Evolutionary conservation across 768 basidiomycete genomes (phyloP).

Genomic region (Clitopilus passeckerianus): DNA sequence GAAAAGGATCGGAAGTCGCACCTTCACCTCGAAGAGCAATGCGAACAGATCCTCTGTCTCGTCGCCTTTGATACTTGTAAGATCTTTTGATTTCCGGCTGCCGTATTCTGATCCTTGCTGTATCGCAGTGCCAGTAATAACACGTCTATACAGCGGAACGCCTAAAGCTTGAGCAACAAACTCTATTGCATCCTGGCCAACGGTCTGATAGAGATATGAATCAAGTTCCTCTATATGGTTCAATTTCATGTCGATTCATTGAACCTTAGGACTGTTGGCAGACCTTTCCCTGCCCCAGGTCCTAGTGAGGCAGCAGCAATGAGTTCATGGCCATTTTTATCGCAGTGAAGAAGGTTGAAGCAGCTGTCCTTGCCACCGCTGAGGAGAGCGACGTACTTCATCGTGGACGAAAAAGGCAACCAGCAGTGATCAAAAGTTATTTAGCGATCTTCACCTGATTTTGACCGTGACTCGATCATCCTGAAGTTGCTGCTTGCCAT

Average conservation of each 20-base stretch:
- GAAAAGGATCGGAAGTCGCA: constrained; percentile 22
- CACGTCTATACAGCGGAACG: constrained; percentile 77
- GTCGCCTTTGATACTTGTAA: constrained; percentile 64
- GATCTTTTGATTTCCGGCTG: constrained; percentile 39
- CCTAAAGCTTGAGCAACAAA: constrained; percentile 80
- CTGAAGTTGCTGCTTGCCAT: constrained; percentile 13
- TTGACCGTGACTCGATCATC: constrained; percentile 1
- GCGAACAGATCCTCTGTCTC: constrained; percentile 93
- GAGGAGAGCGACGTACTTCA: constrained; percentile 92
- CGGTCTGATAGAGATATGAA: constrained; percentile 98
- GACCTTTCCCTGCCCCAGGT: constrained; percentile 84
- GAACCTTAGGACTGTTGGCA: constrained; percentile 18
- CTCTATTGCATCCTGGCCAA: constrained; percentile 91
- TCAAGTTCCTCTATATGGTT: constrained; percentile 86
- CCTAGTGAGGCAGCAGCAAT: constrained; percentile 86
- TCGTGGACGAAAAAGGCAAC: constrained; percentile 23
- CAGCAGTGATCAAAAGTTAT: constrained; percentile 9
- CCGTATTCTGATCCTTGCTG: constrained; percentile 88
- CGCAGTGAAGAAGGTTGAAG: constrained; percentile 90
- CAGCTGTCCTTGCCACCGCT: constrained; percentile 98
- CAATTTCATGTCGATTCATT: constrained; percentile 14
- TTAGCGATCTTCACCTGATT: constrained; percentile 10
- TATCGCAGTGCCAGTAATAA: constrained; percentile 79
- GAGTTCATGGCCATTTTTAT: constrained; percentile 80
- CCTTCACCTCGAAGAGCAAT: constrained; percentile 74